A percentile compares a stretch with the other conserved stretches of the same genome.
phyloP scores from a whole-genome alignment of 2,329 filamentous ascomycete genomes.

The Talaromyces sp. region DNA sequence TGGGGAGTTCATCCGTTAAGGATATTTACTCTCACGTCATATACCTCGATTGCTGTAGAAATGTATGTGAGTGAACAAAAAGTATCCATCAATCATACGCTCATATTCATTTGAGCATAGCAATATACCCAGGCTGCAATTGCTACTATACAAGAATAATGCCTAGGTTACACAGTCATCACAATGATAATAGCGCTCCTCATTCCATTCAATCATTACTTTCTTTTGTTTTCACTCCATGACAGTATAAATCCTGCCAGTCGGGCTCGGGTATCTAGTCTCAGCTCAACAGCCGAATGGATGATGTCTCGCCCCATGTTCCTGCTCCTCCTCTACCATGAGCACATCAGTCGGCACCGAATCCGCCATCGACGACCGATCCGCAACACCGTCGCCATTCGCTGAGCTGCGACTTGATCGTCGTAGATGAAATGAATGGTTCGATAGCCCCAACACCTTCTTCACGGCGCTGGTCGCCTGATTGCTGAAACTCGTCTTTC shows the following conservation, averaged over 20 bases:
- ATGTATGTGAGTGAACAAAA: no score
- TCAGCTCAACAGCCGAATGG: neutral
- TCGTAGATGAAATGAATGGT: conserved; percentile 36
- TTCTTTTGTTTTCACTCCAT: neutral
- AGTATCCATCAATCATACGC: neutral
- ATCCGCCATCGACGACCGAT: conserved; percentile 9
- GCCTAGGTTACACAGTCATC: neutral
- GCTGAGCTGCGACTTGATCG: conserved; percentile 26
- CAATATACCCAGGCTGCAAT: neutral
- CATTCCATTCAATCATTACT: neutral
- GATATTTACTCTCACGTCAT: no score
- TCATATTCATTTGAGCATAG: neutral
- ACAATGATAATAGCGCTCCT: neutral
- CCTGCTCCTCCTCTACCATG: conserved; percentile 5
- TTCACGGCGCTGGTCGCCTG: conserved; percentile 39
- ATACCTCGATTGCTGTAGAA: no score
- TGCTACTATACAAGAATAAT: conserved; percentile 1
- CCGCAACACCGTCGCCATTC: neutral
- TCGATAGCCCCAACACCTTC: conserved; percentile 39
- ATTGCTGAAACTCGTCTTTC: conserved; percentile 15
- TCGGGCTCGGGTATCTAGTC: no score
- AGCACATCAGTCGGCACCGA: neutral
- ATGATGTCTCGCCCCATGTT: neutral
- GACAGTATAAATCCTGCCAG: neutral
- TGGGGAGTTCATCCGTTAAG: no score